phyloP scores from a whole-genome alignment of 305 asterid genomes.

The Salvia sclarea region DNA sequence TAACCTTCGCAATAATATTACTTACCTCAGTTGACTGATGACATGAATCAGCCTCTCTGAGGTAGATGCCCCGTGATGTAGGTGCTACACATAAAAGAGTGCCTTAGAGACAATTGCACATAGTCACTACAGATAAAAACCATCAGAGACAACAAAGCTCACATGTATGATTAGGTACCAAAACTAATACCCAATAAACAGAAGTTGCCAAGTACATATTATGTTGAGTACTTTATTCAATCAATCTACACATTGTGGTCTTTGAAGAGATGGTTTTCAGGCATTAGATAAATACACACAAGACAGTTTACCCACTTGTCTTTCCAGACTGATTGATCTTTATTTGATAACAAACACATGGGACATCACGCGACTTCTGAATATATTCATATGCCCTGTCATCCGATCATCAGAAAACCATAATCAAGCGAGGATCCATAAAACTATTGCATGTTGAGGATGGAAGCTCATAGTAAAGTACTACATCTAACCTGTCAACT shows the following conservation, averaged over 20 bases:
- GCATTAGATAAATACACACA: conserved; percentile 25
- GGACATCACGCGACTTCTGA: conserved; percentile 61
- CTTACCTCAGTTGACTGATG: conserved; percentile 79
- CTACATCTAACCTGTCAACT: conserved; percentile 80
- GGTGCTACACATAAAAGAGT: conserved; percentile 59
- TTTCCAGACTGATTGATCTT: conserved; percentile 78
- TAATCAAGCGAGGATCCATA: conserved; percentile 31
- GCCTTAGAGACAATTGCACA: conserved; percentile 25
- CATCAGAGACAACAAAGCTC: conserved; percentile 27
- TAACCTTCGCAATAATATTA: conserved; percentile 4
- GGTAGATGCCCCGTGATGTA: conserved; percentile 86
- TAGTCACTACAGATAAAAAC: conserved; percentile 26
- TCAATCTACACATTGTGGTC: conserved; percentile 24
- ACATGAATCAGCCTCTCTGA: conserved; percentile 77
- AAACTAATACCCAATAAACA: conserved; percentile 14
- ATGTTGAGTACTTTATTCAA: conserved; percentile 19
- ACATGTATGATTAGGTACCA: conserved; percentile 1
- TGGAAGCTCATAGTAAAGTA: conserved; percentile 31
- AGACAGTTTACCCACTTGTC: conserved; percentile 55
- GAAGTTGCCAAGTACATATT: conserved; percentile 17
- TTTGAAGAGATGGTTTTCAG: neutral
- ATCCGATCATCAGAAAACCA: conserved; percentile 36
- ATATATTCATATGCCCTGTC: conserved; percentile 91
- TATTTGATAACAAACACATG: conserved; percentile 76
- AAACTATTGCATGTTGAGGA: conserved; percentile 31